Evolutionary conservation across 257 asterid genomes (phyloP).

Genomic region (Phtheirospermum japonicum): DNA sequence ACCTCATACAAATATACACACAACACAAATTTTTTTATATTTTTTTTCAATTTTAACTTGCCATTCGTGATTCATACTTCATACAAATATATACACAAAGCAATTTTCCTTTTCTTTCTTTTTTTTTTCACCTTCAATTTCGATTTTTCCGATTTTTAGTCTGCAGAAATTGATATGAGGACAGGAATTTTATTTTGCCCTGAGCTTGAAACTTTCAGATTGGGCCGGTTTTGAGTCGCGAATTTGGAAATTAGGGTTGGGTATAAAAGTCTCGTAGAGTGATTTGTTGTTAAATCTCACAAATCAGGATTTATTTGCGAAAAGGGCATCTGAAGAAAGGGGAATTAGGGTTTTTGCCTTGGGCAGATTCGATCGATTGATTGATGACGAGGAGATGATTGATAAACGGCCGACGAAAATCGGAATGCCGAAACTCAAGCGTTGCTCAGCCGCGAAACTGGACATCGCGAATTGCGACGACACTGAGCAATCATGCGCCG

Average conservation of each 20-base stretch:
- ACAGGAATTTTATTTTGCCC: neutral
- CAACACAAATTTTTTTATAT: too few relatives aligned
- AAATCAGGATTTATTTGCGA: conserved; percentile 19
- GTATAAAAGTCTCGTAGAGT: conserved; percentile 21
- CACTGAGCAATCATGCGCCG: conserved; percentile 38
- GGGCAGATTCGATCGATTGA: conserved; percentile 14
- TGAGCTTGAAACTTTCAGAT: conserved; percentile 9
- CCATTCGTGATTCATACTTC: too few relatives aligned
- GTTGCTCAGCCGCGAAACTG: conserved; percentile 46
- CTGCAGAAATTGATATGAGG: too few relatives aligned
- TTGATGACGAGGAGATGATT: conserved; percentile 38
- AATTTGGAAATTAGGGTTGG: neutral
- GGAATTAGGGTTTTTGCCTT: conserved; percentile 31
- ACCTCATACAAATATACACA: too few relatives aligned
- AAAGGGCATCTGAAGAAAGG: conserved; percentile 23
- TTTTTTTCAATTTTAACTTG: neutral
- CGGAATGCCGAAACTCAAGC: conserved; percentile 75
- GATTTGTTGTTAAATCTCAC: conserved; percentile 19
- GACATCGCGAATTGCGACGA: conserved; percentile 30
- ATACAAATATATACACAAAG: too few relatives aligned
- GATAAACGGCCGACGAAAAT: conserved; percentile 29
- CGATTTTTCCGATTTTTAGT: too few relatives aligned
- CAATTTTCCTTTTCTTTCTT: too few relatives aligned
- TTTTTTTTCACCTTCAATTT: too few relatives aligned
- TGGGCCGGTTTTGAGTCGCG: conserved; percentile 28